phyloP scores from a whole-genome alignment of 2,329 filamentous ascomycete species.

The Botrytis pseudocinerea region DNA sequence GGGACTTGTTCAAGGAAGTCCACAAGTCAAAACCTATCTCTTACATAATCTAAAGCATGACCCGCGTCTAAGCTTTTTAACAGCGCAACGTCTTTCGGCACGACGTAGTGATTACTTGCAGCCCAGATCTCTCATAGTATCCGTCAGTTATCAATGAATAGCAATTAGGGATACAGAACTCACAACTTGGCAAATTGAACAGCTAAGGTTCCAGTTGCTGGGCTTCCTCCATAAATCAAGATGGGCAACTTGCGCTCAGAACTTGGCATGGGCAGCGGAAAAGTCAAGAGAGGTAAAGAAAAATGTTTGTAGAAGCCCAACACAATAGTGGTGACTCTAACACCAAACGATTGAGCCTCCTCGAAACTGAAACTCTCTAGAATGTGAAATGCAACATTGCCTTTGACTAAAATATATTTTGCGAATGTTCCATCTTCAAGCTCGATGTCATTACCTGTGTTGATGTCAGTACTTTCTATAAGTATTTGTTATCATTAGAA shows the following conservation, averaged over 20 bases:
- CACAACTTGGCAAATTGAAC: constrained; percentile 40
- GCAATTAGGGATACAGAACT: constrained; percentile 37
- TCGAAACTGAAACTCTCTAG: constrained; percentile 48
- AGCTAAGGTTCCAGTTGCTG: constrained; percentile 36
- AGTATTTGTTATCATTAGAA: too few species aligned
- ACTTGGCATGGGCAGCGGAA: not conserved
- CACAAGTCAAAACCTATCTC: not conserved
- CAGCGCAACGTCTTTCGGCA: constrained; percentile 43
- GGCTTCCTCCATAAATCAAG: constrained; percentile 39
- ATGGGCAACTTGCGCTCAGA: constrained; percentile 31
- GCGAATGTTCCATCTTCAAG: constrained; percentile 35
- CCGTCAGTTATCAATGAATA: not conserved
- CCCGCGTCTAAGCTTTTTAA: constrained; percentile 45
- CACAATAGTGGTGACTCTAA: constrained; percentile 27
- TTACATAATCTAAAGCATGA: constrained; percentile 45
- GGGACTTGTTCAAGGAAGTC: not conserved
- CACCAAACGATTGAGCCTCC: constrained; percentile 44
- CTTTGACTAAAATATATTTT: constrained; percentile 39
- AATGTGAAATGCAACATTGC: constrained; percentile 45
- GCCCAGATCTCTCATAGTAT: constrained; percentile 25
- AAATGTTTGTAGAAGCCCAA: constrained; percentile 22
- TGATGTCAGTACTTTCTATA: not conserved
- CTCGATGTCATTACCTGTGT: constrained; percentile 19
- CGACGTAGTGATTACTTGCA: constrained; percentile 41
- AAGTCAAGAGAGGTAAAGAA: not conserved